Evolutionary conservation across 1,284 basidiomycete genomes (phyloP), one percentile per base, ranked within the genome.

Genomic region (Ceratobasidium sp.): DNA sequence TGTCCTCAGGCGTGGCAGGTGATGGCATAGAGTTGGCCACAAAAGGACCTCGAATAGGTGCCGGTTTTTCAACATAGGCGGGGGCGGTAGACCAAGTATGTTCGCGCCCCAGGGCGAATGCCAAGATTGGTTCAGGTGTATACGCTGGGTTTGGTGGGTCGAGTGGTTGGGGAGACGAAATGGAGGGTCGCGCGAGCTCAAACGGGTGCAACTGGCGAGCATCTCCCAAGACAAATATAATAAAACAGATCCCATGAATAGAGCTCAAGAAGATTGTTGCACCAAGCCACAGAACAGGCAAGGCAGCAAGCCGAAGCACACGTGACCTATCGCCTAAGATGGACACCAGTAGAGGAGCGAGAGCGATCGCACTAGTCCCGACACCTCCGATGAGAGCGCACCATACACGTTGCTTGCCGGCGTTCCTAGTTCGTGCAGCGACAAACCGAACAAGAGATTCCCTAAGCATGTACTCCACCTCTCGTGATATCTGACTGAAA

Each of bases 191-290:
- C 33, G 67, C 77, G 51, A 80, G 26, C 44, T 80, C 79, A 39
- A 78, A 80, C 5, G 66, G 77, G 18, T 70, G 60, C 53, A 78
- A 66, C 76, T 80, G 79, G 23, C 79, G 72, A 66, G 69, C 79
- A 13, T 72, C 79, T 28, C 79, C 77, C 26, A 79, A 64, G 13
- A 40, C 77, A 80, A 40, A 80, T 51, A 71, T 77, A 80, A 80
- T 66, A 26, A 76, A 39, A 55, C 79, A 80, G 18, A 80, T 49
- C 6, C 79, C 79, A 67, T 80, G 70, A 44, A 46, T 49, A 7
- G 77, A 68, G 56, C 76, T 58, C 55, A 80, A 51, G 26, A 78
- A 72, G 20, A 75, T 77, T 1, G 66, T 69, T 55, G 78, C 66
- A 1, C 79, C 79, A 7, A 78, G 55, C 63, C 68, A 78, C 26